These are phyloP conservation scores for bread wheat (Triticum aestivum) DNA, from an alignment of 176 grass and related monocot genomes.

Conservation along the genomic window IWGSC_CS_RefSeq_v2.1 NC_057796.1:90828057-90828556, in stretches of 20 bases:
- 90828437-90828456: background rate
- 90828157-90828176: background rate
- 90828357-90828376: background rate
- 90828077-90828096: background rate
- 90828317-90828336: background rate
- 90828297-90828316: background rate
- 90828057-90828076: background rate
- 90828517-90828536: conserved; percentile 23
- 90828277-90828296: background rate
- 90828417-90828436: background rate
- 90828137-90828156: background rate
- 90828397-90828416: background rate
- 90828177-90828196: background rate
- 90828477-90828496: background rate
- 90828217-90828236: background rate
- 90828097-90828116: background rate
- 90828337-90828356: background rate
- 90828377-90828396: background rate
- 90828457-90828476: background rate
- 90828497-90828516: conserved; percentile 20
- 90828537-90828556: conserved; percentile 39
- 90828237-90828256: conserved; percentile 7
- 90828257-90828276: conserved; percentile 18
- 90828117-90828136: background rate
- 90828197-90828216: background rate